Evolutionary conservation across 2,329 filamentous ascomycete species (phyloP).

Genomic region (Cladobotryum protrusum): DNA sequence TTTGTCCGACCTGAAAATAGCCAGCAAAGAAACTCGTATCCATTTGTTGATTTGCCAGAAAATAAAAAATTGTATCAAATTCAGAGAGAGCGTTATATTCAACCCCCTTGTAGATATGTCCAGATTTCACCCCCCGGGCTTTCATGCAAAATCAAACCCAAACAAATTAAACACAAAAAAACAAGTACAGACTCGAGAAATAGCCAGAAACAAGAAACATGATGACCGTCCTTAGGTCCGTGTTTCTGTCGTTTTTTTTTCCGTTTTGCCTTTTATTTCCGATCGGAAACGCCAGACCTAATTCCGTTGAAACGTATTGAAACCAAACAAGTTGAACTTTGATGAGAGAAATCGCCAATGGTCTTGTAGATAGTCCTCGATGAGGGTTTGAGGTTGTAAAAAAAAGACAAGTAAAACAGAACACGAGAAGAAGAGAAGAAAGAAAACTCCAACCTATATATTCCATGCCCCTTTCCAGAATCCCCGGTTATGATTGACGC

Average conservation of each 20-base stretch:
- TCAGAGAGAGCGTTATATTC: conserved; percentile 4
- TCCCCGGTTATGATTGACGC: conserved; percentile 10
- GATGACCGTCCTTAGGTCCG: not conserved
- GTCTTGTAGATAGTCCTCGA: conserved; percentile 1
- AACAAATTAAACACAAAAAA: not conserved
- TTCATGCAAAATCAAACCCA: not conserved
- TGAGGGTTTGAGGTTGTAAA: conserved; percentile 1
- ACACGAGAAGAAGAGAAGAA: not conserved
- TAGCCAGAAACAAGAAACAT: no score
- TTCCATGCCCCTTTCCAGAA: conserved; percentile 7
- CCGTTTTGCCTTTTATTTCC: no score
- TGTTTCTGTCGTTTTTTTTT: conserved; percentile 3
- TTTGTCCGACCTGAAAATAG: no score
- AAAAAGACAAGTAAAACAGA: not conserved
- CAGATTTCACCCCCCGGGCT: not conserved
- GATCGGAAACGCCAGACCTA: no score
- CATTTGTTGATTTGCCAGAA: not conserved
- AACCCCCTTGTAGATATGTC: not conserved
- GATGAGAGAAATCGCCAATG: not conserved
- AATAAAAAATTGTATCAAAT: not conserved
- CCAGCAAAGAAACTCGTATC: no score
- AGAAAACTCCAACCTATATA: conserved; percentile 11
- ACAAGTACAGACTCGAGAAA: not conserved
- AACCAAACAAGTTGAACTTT: no score
- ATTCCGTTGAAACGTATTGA: no score